These are phyloP conservation scores for Fusarium xylarioides DNA, from an alignment of 2,329 filamentous ascomycete genomes.

Conservation along the genomic window DNA sequence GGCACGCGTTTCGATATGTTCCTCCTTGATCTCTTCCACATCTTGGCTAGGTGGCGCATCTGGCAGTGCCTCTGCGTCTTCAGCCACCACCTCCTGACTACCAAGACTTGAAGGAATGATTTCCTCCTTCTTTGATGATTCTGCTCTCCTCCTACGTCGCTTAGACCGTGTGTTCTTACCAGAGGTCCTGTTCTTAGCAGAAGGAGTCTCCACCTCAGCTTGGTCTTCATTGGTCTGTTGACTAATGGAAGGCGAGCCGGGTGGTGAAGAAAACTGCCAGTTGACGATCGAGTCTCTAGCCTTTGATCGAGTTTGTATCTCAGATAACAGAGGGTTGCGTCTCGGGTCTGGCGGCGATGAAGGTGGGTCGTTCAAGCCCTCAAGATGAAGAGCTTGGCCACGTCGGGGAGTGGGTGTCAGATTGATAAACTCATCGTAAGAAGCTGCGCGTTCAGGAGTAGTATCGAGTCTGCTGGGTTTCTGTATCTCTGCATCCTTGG, in stretches of 20 bases:
- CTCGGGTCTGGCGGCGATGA: conserved; percentile 68
- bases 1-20: not conserved
- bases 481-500: conserved; percentile 9
- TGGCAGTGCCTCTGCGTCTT: not conserved
- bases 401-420: conserved; percentile 70
- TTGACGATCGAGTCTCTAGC: conserved; percentile 47
- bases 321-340: conserved; percentile 60
- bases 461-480: conserved; percentile 47
- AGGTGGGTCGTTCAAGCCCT: conserved; percentile 62
- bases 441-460: conserved; percentile 56
- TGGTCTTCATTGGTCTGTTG: conserved; percentile 37
- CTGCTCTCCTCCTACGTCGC: conserved; percentile 27
- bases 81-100: conserved; percentile 27
- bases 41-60: not conserved
- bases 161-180: conserved; percentile 19
- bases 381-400: conserved; percentile 59
- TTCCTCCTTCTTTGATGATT: conserved; percentile 28
- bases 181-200: not conserved
- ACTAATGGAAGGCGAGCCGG: conserved; percentile 57
- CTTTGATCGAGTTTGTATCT: conserved; percentile 61
- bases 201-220: conserved; percentile 10
- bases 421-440: conserved; percentile 62
- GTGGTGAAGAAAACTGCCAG: conserved; percentile 68
- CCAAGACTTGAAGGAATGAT: conserved; percentile 45
- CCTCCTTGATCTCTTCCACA: conserved; percentile 5